phyloP scores from a whole-genome alignment of 1,284 basidiomycete species.

The Lentinus polychrous region DNA sequence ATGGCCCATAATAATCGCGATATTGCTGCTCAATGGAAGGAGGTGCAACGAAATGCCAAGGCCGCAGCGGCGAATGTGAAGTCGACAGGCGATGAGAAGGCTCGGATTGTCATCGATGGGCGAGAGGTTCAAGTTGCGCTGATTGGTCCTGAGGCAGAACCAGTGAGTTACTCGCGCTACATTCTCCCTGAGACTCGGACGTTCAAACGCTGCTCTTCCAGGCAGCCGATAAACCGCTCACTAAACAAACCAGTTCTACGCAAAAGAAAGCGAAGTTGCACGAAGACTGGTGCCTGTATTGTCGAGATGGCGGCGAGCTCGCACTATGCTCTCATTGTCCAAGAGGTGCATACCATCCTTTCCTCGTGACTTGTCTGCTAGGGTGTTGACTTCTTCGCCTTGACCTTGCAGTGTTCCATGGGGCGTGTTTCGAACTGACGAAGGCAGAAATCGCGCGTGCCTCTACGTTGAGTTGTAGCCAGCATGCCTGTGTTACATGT shows the following conservation, averaged over 20 bases:
- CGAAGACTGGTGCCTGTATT: constrained; percentile 52
- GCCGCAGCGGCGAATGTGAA: constrained; percentile 28
- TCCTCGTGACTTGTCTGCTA: background rate
- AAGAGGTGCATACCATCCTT: constrained; percentile 41
- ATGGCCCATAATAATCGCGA: constrained; percentile 27
- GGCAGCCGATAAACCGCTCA: background rate
- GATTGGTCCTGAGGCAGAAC: constrained; percentile 19
- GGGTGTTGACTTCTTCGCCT: background rate
- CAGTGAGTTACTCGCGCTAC: constrained; percentile 20
- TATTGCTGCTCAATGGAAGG: constrained; percentile 39
- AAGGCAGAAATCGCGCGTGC: constrained; percentile 20
- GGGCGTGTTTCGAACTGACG: constrained; percentile 35
- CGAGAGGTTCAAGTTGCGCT: constrained; percentile 35
- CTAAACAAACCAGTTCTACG: background rate
- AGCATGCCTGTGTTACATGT: constrained; percentile 38
- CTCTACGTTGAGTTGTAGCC: constrained; percentile 32
- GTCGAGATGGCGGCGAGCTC: constrained; percentile 52
- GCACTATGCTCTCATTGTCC: constrained; percentile 43
- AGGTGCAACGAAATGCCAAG: constrained; percentile 34
- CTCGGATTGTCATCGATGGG: constrained; percentile 33
- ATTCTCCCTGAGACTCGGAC: background rate
- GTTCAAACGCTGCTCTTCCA: background rate
- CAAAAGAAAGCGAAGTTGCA: constrained; percentile 30
- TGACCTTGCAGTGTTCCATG: constrained; percentile 40
- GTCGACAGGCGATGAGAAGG: background rate